Evolutionary conservation across 805 yeast genomes (phyloP).

Genomic region (Hanseniaspora taiwanica): DNA sequence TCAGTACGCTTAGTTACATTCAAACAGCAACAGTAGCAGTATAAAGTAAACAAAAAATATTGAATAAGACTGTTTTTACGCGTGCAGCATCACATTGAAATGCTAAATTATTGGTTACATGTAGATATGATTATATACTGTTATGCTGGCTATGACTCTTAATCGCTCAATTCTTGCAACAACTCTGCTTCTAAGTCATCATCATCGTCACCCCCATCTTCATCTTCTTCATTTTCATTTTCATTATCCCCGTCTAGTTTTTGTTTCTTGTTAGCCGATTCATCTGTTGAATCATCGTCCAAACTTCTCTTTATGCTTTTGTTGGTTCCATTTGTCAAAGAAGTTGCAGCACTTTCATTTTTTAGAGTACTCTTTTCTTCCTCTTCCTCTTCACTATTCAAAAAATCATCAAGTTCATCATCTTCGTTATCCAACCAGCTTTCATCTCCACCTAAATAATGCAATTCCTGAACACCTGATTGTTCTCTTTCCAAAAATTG

Average conservation of each 20-base stretch:
- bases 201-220: conserved; percentile 1
- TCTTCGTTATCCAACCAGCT: conserved; percentile 23
- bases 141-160: no score
- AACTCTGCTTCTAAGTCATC: conserved; percentile 6
- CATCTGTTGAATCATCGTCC: not conserved
- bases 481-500: conserved; percentile 33
- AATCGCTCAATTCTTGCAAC: conserved; percentile 2
- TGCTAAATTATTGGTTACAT: no score
- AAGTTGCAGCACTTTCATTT: no score
- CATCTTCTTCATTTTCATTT: not conserved
- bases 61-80: no score
- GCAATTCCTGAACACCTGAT: conserved; percentile 24
- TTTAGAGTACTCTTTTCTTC: no score
- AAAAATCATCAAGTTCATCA: conserved; percentile 21
- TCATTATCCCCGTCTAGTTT: not conserved
- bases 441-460: conserved; percentile 10
- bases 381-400: conserved; percentile 16
- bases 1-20: no score
- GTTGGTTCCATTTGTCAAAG: no score
- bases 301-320: no score
- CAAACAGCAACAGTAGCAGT: no score
- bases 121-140: no score
- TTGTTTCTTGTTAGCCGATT: not conserved
- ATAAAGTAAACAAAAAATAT: no score
- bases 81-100: no score